Evolutionary conservation across 352 stramenopile genomes (phyloP).

Genomic region (Pythium rishiriense): DNA sequence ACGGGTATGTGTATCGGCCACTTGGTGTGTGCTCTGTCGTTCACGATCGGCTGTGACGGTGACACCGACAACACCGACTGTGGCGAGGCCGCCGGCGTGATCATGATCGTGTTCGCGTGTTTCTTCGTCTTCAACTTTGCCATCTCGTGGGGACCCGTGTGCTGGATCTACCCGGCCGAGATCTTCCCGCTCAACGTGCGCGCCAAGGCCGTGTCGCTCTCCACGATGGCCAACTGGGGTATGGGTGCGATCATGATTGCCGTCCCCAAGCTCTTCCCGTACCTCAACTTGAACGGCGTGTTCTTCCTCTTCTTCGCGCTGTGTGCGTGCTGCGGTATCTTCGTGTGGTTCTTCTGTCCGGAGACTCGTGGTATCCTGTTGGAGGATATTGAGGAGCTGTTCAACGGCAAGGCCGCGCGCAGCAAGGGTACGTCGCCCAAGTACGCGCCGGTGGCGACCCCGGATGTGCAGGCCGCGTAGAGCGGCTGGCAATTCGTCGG

Average conservation of each 20-base stretch:
- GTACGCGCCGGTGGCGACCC: slow-evolving; percentile 1
- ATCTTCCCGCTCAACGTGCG: slow-evolving; percentile 57
- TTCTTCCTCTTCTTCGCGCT: slow-evolving; percentile 57
- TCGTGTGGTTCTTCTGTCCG: slow-evolving; percentile 43
- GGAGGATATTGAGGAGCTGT: slow-evolving; percentile 45
- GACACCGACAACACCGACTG: slow-evolving; percentile 28
- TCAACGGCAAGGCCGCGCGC: slow-evolving; percentile 15
- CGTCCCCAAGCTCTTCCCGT: slow-evolving; percentile 50
- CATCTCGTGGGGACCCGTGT: slow-evolving; percentile 54
- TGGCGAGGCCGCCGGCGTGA: slow-evolving; percentile 23
- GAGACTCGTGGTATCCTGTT: slow-evolving; percentile 42
- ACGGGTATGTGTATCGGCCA: slow-evolving; percentile 48
- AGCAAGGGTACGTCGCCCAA: slow-evolving; percentile 7
- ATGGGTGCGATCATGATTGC: slow-evolving; percentile 38
- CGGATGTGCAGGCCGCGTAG: background rate
- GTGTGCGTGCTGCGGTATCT: slow-evolving; percentile 32
- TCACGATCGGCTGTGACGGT: slow-evolving; percentile 41
- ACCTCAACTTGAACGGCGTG: slow-evolving; percentile 45
- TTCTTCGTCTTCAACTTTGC: slow-evolving; percentile 59
- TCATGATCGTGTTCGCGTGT: slow-evolving; percentile 37
- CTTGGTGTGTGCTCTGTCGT: slow-evolving; percentile 33
- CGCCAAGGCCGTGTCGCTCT: slow-evolving; percentile 39
- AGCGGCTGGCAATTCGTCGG: too few relatives aligned
- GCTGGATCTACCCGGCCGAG: slow-evolving; percentile 63
- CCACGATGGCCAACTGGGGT: slow-evolving; percentile 30